Percentiles rank a stretch among this genome's conserved stretches.
Conservation (phyloP, 495 filamentous ascomycete species). For the Neurospora tetrasperma region DNA sequence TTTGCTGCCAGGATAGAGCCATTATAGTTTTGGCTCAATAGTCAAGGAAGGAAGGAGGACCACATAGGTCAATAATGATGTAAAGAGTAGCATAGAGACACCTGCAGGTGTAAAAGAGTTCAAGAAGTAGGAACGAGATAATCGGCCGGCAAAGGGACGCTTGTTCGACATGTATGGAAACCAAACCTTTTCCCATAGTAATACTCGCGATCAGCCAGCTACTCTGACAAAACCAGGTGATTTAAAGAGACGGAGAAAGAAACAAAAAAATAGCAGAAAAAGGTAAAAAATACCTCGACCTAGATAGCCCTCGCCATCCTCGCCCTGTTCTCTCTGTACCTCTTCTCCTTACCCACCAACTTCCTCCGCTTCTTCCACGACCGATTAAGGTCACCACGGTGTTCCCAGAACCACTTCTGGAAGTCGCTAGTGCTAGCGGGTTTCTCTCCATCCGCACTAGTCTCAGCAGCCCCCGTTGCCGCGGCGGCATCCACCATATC, state of each 20-base stretch:
- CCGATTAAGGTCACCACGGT: constrained; percentile 78
- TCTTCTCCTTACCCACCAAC: constrained; percentile 71
- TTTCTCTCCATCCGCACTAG: constrained; percentile 18
- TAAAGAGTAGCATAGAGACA: neutral
- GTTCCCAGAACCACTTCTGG: constrained; percentile 85
- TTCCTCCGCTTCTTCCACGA: constrained; percentile 83
- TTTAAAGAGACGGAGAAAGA: neutral
- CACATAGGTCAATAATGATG: neutral
- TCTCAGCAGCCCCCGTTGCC: neutral
- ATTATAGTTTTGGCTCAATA: neutral
- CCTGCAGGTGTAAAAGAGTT: neutral
- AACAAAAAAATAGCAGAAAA: neutral
- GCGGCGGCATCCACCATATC: constrained; percentile 24
- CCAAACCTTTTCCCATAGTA: neutral
- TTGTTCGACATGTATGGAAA: neutral
- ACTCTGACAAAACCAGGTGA: neutral
- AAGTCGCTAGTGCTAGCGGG: constrained; percentile 48
- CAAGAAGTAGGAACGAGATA: neutral
- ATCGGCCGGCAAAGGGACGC: neutral
- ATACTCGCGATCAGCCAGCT: neutral
- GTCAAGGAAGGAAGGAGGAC: neutral
- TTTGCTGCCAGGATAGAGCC: neutral
- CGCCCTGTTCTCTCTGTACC: constrained; percentile 72
- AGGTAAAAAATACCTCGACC: neutral
- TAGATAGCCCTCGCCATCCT: constrained; percentile 40